Percentiles rank a stretch among this genome's conserved stretches.
phyloP scores from a whole-genome alignment of 129 eudicot genomes.

The Erigeron canadensis region DNA sequence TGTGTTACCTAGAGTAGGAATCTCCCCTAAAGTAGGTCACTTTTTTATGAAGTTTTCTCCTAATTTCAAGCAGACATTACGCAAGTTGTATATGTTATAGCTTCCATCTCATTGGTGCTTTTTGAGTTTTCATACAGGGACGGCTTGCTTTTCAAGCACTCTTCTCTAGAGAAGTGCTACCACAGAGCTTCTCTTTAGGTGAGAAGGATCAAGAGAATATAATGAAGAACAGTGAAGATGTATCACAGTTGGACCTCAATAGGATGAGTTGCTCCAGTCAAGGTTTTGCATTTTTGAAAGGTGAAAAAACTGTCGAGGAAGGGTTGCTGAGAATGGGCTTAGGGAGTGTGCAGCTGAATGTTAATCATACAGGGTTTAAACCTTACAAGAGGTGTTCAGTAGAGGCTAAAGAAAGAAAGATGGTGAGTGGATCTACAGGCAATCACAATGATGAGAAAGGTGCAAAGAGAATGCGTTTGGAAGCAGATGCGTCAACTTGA shows the following conservation, averaged over 20 bases:
- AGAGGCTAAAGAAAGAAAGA: conserved; percentile 70
- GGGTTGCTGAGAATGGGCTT: conserved; percentile 44
- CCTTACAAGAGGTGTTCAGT: conserved; percentile 90
- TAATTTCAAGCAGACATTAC: too few relatives aligned
- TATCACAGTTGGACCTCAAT: conserved; percentile 46
- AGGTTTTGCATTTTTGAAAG: conserved; percentile 24
- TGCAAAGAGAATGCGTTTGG: conserved; percentile 79
- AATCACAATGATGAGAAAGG: conserved; percentile 57
- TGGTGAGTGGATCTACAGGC: conserved; percentile 23
- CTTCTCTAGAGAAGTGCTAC: conserved; percentile 71
- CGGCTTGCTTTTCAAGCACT: conserved; percentile 87
- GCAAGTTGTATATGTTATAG: neutral
- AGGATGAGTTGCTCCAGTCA: conserved; percentile 27
- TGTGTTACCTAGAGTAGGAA: too few relatives aligned
- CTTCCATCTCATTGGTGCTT: neutral
- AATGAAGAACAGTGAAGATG: conserved; percentile 20
- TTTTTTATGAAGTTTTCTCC: too few relatives aligned
- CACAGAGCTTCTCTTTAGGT: conserved; percentile 69
- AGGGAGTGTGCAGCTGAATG: conserved; percentile 48
- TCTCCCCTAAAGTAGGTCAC: too few relatives aligned
- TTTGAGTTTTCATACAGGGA: conserved; percentile 49
- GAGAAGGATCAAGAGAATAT: conserved; percentile 26
- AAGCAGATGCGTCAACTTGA: conserved; percentile 58
- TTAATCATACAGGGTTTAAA: conserved; percentile 74
- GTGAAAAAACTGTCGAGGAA: conserved; percentile 40